Evolutionary conservation across 805 yeast species (phyloP), one percentile per base, ranked within the genome.

Genomic region (Scheffersomyces spartinae): DNA sequence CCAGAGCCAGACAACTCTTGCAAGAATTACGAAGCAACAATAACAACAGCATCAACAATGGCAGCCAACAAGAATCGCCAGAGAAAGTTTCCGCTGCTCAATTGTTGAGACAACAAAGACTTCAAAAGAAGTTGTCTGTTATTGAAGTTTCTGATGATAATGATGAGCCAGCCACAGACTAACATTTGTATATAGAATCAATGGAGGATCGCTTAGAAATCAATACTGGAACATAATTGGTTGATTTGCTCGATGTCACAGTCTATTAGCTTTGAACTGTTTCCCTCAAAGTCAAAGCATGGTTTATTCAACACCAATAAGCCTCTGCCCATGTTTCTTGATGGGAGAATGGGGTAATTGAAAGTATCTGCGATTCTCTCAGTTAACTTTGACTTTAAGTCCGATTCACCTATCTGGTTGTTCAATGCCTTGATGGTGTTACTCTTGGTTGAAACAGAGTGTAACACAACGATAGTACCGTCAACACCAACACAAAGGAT

Each of bases 1-100:
- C 57, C 2, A 60, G 85, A 33, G 91, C 88, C 0, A 62, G 79
- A 44, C 65, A 58, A 26, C 58, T 79, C 30, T 54, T 79, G 11
- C 67, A 64, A 39, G 85, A 75, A 38, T 51, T 79, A 13, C 57
- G 86, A 40, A 60, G 62, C 18, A 24, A 29, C 12, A 32, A 21
- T 9, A 37, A 32, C 19, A 51, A 53, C 5, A 38, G 42, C n/a
- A n/a, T n/a, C n/a, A n/a, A n/a, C n/a, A n/a, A n/a, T 3, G 42
- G 36, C 4, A 8, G 12, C 9, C 49, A 39, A 9, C 26, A 23
- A 4, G 39, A 25, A 5, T 17, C 23, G 2, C 17, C 37, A 4
- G 47, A 47, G 7, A 47, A 55, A 9, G 31, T 45, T 6, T 44
- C 58, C 16, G 52, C 64, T 6, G 67, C 68, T 12, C 64, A 57